Evolutionary conservation across 495 filamentous ascomycete genomes (phyloP), one percentile per base, ranked within the genome.

Genomic region (Tuber borchii): DNA sequence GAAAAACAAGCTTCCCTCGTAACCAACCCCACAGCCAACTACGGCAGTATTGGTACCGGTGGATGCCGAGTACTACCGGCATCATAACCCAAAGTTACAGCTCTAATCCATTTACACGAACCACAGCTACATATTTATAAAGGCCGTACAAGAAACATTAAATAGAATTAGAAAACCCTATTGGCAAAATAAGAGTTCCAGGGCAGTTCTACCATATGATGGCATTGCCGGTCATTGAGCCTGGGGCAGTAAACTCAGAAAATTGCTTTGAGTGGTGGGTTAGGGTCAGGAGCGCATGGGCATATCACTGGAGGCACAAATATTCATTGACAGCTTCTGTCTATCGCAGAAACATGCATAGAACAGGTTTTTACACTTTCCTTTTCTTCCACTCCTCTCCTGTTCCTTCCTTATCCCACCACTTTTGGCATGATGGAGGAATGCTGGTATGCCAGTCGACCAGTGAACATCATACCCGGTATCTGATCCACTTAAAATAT

Each of bases 331-430:
- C 56, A 65, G n/a, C n/a, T 65, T 6, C 56, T 31, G 12, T 12
- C 56, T 31, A 14, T 31, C n/a, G 1, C 2, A 65, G 56, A 65
- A 31, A 31, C 56, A 31, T 65, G 56, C 56, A 65, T 31, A 31
- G 56, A 65, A 56, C 48, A n/a, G 12, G 56, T 65, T 65, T 65
- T 65, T 31, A 65, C 56, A 65, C 26, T 65, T 65, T 65, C 7
- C 56, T 31, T 65, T 31, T 6, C n/a, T 31, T 17, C 26, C 26
- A 31, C 26, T 65, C 3, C 56, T 31, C 26, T 26, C 51, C 56
- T 31, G 2, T 31, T 65, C 56, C 56, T 31, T 65, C 48, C 48
- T n/a, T 65, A 65, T 65, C 10, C n/a, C n/a, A 31, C n/a, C 10
- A 31, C 56, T 31, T 65, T 65, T 31, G 12, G 26, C 31, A 65